phyloP scores from a whole-genome alignment of 495 filamentous ascomycete genomes.

The Daldinia decipiens region DNA sequence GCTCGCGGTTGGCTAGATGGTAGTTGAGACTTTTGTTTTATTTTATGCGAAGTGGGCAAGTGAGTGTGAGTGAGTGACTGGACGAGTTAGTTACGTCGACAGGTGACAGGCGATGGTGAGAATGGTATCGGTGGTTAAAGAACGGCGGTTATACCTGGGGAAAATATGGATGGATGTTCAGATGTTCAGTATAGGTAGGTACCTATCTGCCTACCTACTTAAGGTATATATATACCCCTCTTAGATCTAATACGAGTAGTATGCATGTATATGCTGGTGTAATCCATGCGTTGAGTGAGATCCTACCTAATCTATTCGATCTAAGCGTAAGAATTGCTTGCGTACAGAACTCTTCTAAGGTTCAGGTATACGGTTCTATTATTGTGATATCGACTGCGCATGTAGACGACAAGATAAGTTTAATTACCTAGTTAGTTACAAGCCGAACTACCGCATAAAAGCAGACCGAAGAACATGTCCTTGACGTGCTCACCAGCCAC shows the following conservation, averaged over 20 bases:
- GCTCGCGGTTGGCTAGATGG: constrained; percentile 25
- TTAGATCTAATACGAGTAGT: constrained; percentile 3
- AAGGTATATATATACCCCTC: constrained; percentile 1
- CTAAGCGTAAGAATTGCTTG: neutral
- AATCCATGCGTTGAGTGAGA: neutral
- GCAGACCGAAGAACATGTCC: neutral
- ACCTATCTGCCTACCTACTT: neutral
- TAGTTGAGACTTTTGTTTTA: neutral
- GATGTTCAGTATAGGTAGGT: too few species aligned
- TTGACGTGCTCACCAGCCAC: neutral
- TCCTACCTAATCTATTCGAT: neutral
- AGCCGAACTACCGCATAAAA: neutral
- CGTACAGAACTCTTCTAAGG: neutral
- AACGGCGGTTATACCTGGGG: constrained; percentile 9
- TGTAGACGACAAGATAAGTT: neutral
- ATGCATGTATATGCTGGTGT: neutral
- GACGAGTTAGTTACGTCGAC: too few species aligned
- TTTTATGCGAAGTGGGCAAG: too few species aligned
- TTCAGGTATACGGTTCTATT: neutral
- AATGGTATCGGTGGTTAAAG: neutral
- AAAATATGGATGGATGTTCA: constrained; percentile 22
- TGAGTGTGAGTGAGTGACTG: too few species aligned
- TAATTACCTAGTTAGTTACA: neutral
- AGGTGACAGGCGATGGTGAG: neutral
- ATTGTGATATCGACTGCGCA: neutral